Evolutionary conservation across 2,329 filamentous ascomycete genomes (phyloP).

Genomic region (Chaetothyriales sp.): DNA sequence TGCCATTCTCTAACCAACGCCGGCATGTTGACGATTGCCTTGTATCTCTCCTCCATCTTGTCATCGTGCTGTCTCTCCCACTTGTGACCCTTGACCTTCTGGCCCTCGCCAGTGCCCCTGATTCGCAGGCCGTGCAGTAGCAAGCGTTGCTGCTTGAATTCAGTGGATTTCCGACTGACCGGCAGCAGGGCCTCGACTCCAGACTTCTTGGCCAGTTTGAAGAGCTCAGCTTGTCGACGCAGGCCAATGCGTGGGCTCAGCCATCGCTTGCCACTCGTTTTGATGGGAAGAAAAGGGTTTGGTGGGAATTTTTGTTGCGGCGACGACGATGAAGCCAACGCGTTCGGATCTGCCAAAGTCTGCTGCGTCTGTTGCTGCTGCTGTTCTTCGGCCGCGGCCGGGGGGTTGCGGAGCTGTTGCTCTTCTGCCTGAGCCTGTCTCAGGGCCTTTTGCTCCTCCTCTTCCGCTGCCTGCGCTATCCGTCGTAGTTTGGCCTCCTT

Average conservation of each 20-base stretch:
- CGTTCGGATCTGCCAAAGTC: not conserved
- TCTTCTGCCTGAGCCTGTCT: not conserved
- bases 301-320: slow-evolving; percentile 32
- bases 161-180: slow-evolving; percentile 58
- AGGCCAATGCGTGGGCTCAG: slow-evolving; percentile 70
- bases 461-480: not conserved
- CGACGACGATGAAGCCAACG: slow-evolving; percentile 20
- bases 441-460: not conserved
- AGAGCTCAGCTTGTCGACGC: slow-evolving; percentile 75
- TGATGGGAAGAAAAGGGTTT: slow-evolving; percentile 71
- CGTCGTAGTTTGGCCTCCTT: slow-evolving; percentile 7
- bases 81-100: slow-evolving; percentile 87
- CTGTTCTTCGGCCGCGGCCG: not conserved
- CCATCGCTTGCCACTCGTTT: slow-evolving; percentile 59
- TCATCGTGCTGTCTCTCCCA: slow-evolving; percentile 77
- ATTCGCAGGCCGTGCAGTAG: slow-evolving; percentile 69
- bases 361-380: slow-evolving; percentile 17
- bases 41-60: slow-evolving; percentile 72
- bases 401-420: not conserved
- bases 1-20: slow-evolving; percentile 86
- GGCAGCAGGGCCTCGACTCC: slow-evolving; percentile 72
- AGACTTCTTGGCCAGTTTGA: slow-evolving; percentile 65
- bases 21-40: slow-evolving; percentile 92
- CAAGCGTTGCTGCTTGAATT: slow-evolving; percentile 48
- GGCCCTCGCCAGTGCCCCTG: slow-evolving; percentile 82